Percentiles rank a stretch among this genome's conserved stretches.
phyloP scores from a whole-genome alignment of 768 basidiomycete species.

The Termitomyces sp. region DNA sequence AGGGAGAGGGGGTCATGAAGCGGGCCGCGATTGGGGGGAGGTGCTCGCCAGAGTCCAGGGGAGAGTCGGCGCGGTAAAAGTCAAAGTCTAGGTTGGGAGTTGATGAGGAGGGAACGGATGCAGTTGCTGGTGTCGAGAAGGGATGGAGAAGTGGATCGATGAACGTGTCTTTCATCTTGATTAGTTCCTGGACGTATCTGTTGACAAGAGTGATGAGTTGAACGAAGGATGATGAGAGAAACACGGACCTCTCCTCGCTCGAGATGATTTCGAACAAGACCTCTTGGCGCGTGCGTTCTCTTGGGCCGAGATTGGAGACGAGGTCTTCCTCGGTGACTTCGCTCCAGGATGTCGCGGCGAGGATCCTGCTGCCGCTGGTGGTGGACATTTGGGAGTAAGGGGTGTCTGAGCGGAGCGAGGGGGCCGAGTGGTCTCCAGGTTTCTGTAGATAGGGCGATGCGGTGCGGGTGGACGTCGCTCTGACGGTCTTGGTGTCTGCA shows the following conservation, averaged over 20 bases:
- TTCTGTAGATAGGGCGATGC: slow-evolving; percentile 54
- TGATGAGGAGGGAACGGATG: slow-evolving; percentile 46
- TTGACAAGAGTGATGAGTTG: slow-evolving; percentile 8
- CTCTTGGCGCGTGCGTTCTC: slow-evolving; percentile 93
- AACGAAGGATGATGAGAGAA: slow-evolving; percentile 3
- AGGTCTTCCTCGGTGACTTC: slow-evolving; percentile 93
- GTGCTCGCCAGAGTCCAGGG: slow-evolving; percentile 64
- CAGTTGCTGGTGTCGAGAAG: slow-evolving; percentile 43
- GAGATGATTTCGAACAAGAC: slow-evolving; percentile 96
- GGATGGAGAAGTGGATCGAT: slow-evolving; percentile 88
- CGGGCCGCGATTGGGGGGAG: slow-evolving; percentile 87
- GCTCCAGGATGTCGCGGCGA: slow-evolving; percentile 84
- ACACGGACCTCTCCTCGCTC: slow-evolving; percentile 82
- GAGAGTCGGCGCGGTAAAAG: slow-evolving; percentile 66
- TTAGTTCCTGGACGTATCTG: slow-evolving; percentile 89
- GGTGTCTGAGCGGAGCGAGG: slow-evolving; percentile 73
- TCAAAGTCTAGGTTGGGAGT: slow-evolving; percentile 63
- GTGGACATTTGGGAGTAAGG: slow-evolving; percentile 79
- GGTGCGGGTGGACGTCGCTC: slow-evolving; percentile 59
- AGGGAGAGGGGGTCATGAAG: slow-evolving; percentile 76
- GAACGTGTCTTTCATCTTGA: slow-evolving; percentile 91
- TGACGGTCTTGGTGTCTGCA: slow-evolving; percentile 37
- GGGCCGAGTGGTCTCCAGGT: slow-evolving; percentile 40
- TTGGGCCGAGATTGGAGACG: slow-evolving; percentile 86
- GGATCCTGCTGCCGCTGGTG: slow-evolving; percentile 62